Conservation (phyloP, 2,329 filamentous ascomycete species). For the Kalmusia sp. region DNA sequence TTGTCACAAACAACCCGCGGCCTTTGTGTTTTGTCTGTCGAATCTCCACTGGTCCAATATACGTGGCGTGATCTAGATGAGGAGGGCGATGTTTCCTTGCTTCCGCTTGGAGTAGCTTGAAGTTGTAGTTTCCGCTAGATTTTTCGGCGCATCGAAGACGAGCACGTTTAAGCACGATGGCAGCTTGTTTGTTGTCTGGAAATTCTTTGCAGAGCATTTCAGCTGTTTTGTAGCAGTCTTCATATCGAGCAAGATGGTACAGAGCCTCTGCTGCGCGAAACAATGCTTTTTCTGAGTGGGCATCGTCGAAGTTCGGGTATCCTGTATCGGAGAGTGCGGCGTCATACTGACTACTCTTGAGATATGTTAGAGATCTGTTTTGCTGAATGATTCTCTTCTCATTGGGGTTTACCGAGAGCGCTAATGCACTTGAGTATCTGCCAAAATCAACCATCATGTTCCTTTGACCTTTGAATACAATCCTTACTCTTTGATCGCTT, state of each 20-base stretch:
- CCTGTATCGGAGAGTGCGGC: conserved; percentile 43
- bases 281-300: conserved; percentile 49
- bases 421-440: conserved; percentile 49
- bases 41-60: conserved; percentile 51
- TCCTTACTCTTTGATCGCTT: conserved; percentile 15
- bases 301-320: conserved; percentile 10
- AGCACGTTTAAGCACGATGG: conserved; percentile 20
- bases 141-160: conserved; percentile 42
- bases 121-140: conserved; percentile 46
- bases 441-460: conserved; percentile 44
- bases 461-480: background rate
- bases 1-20: conserved; percentile 59
- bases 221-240: conserved; percentile 44
- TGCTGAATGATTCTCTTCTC: conserved; percentile 39
- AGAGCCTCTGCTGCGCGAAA: conserved; percentile 54
- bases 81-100: conserved; percentile 48
- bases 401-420: conserved; percentile 34
- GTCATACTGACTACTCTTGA: conserved; percentile 45
- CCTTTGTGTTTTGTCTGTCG: conserved; percentile 49
- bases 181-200: conserved; percentile 40
- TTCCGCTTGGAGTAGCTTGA: conserved; percentile 44
- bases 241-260: conserved; percentile 50
- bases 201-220: conserved; percentile 31
- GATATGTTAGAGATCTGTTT: conserved; percentile 47
- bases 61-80: conserved; percentile 58